Evolutionary conservation across 1,284 basidiomycete genomes (phyloP), one percentile per base, ranked within the genome.

Genomic region (Mycosarcoma maydis): DNA sequence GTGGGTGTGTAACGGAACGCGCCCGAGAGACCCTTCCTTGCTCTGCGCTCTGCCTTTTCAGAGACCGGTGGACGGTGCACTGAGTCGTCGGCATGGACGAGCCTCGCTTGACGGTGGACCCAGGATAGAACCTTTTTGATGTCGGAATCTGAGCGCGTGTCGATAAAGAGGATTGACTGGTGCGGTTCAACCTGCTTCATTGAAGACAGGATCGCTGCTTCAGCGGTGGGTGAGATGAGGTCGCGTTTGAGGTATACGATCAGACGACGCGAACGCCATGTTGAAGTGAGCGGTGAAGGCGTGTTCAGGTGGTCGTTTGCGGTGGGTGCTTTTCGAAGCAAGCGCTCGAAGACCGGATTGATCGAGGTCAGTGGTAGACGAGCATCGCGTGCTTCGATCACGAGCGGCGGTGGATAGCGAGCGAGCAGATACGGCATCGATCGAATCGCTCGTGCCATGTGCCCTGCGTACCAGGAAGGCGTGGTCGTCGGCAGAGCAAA

Each of bases 381-480:
- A 3, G 94, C 89, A 83, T 98, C 95, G 71, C 95, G 87, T 19
- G 94, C 89, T 84, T 98, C 95, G 65, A 98, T 89, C 48, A 98
- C 92, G 58, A 98, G 88, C 78, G 80, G 78, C 3, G 78, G 78
- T 92, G 92, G 47, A 91, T 94, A 70, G 88, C 88, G 43, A 87
- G 87, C 37, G 6, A 78, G 73, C 6, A 77, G 65, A 33, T 79
- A 89, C 87, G 82, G 89, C 90, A 81, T 61, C 13, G 76, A 77
- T 9, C 78, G 72, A 43, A 80, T 68, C 1, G 78, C 78, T 2
- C 77, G 51, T 2, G 75, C 68, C 95, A 98, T 98, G 84, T 98
- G 95, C 10, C 96, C 95, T 23, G 92, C 91, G 83, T 91, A 96
- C 94, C 94, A 98, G 84, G 92, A 94, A 48, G 91, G 90, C n/a